Conservation (phyloP, 257 asterid genomes). For the Scutellaria minor region DNA sequence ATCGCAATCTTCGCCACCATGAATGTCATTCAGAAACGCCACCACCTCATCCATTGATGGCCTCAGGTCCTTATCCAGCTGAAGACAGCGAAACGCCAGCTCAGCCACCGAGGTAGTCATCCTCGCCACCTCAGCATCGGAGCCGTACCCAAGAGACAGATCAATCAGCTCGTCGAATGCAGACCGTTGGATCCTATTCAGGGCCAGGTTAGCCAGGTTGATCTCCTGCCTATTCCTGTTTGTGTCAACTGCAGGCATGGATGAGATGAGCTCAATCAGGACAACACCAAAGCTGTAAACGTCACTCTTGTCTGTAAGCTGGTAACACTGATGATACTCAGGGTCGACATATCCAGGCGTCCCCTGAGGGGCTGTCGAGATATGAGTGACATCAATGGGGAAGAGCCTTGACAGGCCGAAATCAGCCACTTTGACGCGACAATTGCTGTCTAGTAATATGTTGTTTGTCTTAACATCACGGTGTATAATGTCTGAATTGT, state of each 20-base stretch:
- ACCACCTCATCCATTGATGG: conserved; percentile 72
- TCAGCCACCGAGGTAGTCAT: conserved; percentile 70
- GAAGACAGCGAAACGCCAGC: conserved; percentile 69
- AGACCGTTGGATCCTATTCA: conserved; percentile 54
- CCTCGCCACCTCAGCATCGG: conserved; percentile 52
- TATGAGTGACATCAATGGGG: conserved; percentile 61
- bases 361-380: conserved; percentile 82
- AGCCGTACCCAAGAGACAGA: conserved; percentile 50
- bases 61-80: conserved; percentile 64
- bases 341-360: conserved; percentile 80
- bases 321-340: conserved; percentile 65
- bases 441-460: conserved; percentile 66
- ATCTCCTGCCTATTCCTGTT: conserved; percentile 63
- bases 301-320: conserved; percentile 66
- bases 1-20: conserved; percentile 29
- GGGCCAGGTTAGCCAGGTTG: conserved; percentile 61
- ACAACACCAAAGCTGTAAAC: conserved; percentile 81
- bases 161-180: conserved; percentile 63
- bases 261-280: conserved; percentile 67
- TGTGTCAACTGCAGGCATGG: conserved; percentile 70
- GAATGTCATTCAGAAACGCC: conserved; percentile 48
- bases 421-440: conserved; percentile 71
- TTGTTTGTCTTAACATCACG: conserved; percentile 72
- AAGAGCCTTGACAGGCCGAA: conserved; percentile 74
- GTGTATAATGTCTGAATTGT: conserved; percentile 64